A percentile compares a stretch with the other conserved stretches of the same genome.
Evolutionary conservation across 257 asterid genomes (phyloP).

Genomic region (Linderniella brevidens): DNA sequence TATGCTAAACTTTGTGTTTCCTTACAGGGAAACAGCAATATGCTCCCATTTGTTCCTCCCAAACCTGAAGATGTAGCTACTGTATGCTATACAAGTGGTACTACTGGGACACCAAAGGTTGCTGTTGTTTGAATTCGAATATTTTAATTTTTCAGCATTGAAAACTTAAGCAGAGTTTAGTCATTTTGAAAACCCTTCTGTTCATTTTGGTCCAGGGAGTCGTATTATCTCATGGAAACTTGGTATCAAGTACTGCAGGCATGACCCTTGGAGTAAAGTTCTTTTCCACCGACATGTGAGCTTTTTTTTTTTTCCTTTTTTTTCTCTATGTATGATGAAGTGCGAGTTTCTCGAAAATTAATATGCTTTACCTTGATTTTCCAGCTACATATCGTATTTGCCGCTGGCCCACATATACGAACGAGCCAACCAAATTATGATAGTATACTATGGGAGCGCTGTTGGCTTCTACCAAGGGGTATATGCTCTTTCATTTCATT

Average conservation of each 20-base stretch:
- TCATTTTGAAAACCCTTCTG: not conserved
- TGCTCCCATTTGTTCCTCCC: constrained; percentile 72
- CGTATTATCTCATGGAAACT: constrained; percentile 65
- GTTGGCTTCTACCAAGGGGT: constrained; percentile 94
- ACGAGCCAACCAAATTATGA: constrained; percentile 69
- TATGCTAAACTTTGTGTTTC: not conserved
- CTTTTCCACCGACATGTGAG: constrained; percentile 76
- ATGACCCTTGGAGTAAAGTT: constrained; percentile 28
- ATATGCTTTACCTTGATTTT: constrained; percentile 3
- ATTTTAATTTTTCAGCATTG: not conserved
- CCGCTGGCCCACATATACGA: constrained; percentile 98
- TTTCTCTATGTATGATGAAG: constrained; percentile 3
- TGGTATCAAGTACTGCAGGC: constrained; percentile 76
- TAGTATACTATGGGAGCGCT: constrained; percentile 47
- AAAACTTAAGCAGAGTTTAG: not conserved
- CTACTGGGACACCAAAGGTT: constrained; percentile 99
- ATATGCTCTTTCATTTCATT: constrained; percentile 8
- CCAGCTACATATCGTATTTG: constrained; percentile 88
- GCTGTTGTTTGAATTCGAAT: not conserved
- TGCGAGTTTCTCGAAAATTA: constrained; percentile 7
- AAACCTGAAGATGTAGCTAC: constrained; percentile 74
- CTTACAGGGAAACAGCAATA: constrained; percentile 46
- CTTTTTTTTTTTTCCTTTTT: constrained; percentile 15
- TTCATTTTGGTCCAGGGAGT: constrained; percentile 41
- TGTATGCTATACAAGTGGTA: constrained; percentile 95